Evolutionary conservation across 164 flowering plant species (phyloP), one percentile per base, ranked within the genome.

Genomic region (Chloranthus sessilifolius): DNA sequence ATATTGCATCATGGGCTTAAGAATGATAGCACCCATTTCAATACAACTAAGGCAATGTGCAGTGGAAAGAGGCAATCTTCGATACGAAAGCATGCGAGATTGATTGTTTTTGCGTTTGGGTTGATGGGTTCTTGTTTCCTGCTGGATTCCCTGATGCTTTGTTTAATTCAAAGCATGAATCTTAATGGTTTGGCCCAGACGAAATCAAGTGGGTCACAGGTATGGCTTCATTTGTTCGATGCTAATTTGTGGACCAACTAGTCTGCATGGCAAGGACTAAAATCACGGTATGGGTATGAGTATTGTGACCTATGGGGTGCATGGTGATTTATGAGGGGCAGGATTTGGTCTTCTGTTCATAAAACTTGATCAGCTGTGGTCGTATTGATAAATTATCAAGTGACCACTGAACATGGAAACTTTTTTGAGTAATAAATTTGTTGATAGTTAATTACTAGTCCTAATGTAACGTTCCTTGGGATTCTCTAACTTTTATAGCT

Each of bases 131-230:
- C 67, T 15, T 53, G 86, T 59, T 73, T 79, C 50, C 49, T 79
- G 60, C 69, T 82, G 47, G 95, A 90, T 80, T 86, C 91, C 3
- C 28, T 86, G 20, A 63, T 80, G 73, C 70, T 79, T 23, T 74
- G 83, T 25, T 19, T 82, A 33, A 71, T 76, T 64, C 76, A 79
- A 62, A 72, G 69, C 6, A 15, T 62, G 38, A 51, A 43, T 63
- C 58, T 60, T 65, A 50, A 41, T 53, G 53, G 62, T 56, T 37
- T 63, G 5, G 12, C 54, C 27, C 54, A 51, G 19, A 55, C 36
- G 40, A 62, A 51, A 30, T 66, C 62, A 15, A 52, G 40, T 29
- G 38, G 33, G 29, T 31, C 23, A 14, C 33, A 79, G 85, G 92
- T 84, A 75, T 56, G 67, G 33, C 56, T 55, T 39, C 45, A 10